Percentiles rank a stretch among this genome's conserved stretches.
Evolutionary conservation across 192 early-diverging fungal genomes (phyloP).

Genomic region (Gonapodya prolifera): DNA sequence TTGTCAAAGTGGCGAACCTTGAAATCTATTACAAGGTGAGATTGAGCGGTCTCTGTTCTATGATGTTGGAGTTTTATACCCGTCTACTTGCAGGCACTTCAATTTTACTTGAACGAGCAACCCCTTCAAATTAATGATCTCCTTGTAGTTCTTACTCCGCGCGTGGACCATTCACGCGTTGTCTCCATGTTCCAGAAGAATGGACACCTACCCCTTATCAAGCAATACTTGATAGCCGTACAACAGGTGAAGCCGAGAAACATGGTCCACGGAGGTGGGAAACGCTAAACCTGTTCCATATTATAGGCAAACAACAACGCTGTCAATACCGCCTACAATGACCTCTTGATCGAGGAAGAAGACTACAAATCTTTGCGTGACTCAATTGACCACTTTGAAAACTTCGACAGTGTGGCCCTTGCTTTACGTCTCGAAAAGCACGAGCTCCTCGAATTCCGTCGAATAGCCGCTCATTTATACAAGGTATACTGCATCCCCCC

Average conservation of each 20-base stretch:
- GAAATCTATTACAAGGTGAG: conserved; percentile 93
- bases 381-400: conserved; percentile 86
- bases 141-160: conserved; percentile 70
- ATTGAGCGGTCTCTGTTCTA: neutral
- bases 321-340: conserved; percentile 92
- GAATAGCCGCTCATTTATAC: conserved; percentile 92
- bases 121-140: conserved; percentile 89
- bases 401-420: conserved; percentile 86
- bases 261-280: neutral
- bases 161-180: conserved; percentile 93
- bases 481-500: conserved; percentile 28
- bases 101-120: conserved; percentile 94
- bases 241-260: conserved; percentile 59
- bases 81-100: conserved; percentile 41
- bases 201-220: conserved; percentile 94
- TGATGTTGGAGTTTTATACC: conserved; percentile 10
- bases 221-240: conserved; percentile 90
- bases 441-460: conserved; percentile 92
- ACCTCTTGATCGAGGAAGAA: conserved; percentile 95
- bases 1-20: conserved; percentile 92
- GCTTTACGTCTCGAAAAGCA: conserved; percentile 91
- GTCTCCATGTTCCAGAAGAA: conserved; percentile 97
- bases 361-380: conserved; percentile 87
- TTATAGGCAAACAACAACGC: conserved; percentile 74
- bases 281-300: conserved; percentile 4